These are phyloP conservation scores for Aspergillus awamori DNA, from an alignment of 2,329 filamentous ascomycete species.

Conservation along the genomic window DNA sequence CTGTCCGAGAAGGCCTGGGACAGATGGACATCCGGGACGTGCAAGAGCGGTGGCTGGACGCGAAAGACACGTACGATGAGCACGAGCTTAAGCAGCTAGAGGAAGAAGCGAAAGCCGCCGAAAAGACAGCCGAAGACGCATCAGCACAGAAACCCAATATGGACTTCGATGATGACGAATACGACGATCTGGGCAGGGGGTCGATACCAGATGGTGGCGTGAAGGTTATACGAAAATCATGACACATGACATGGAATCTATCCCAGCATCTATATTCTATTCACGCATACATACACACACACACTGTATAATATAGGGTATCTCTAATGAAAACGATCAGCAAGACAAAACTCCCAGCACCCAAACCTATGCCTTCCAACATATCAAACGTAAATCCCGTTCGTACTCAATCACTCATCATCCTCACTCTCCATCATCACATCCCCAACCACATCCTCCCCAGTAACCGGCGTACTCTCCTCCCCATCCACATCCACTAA, in stretches of 20 bases:
- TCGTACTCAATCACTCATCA: slow-evolving; percentile 16
- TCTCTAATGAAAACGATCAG: slow-evolving; percentile 25
- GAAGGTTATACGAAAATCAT: slow-evolving; percentile 67
- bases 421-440: slow-evolving; percentile 52
- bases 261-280: slow-evolving; percentile 11
- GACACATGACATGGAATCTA: slow-evolving; percentile 39
- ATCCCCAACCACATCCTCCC: slow-evolving; percentile 50
- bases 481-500: slow-evolving; percentile 35
- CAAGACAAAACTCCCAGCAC: slow-evolving; percentile 16
- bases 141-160: slow-evolving; percentile 23
- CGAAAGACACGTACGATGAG: slow-evolving; percentile 83
- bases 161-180: slow-evolving; percentile 23
- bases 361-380: background rate
- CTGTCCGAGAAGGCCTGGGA: slow-evolving; percentile 73
- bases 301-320: slow-evolving; percentile 34
- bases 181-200: slow-evolving; percentile 28
- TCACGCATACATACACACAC: slow-evolving; percentile 24
- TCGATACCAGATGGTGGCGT: slow-evolving; percentile 65
- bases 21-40: slow-evolving; percentile 84
- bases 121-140: slow-evolving; percentile 35
- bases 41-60: slow-evolving; percentile 93
- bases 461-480: slow-evolving; percentile 19
- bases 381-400: no score
- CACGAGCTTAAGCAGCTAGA: slow-evolving; percentile 74
- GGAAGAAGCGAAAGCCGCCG: slow-evolving; percentile 65